Evolutionary conservation across 2,329 filamentous ascomycete species (phyloP).

Genomic region (Botryotinia globosa): DNA sequence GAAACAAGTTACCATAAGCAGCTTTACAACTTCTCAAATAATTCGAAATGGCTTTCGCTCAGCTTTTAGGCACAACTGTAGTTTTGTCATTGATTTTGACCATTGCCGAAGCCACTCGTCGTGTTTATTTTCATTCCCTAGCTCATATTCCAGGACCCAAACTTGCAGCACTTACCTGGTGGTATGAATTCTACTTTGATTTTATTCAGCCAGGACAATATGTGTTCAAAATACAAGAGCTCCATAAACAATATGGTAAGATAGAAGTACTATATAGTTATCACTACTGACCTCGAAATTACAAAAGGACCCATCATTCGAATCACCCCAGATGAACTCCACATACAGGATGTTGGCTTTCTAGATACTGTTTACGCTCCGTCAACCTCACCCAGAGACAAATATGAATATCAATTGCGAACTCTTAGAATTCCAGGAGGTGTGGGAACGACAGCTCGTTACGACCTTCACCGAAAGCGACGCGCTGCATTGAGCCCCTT

Average conservation of each 20-base stretch:
- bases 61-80: neutral
- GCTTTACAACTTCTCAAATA: neutral
- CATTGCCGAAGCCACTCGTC: neutral
- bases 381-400: neutral
- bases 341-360: neutral
- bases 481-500: neutral
- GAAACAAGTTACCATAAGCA: neutral
- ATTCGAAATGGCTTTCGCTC: neutral
- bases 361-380: neutral
- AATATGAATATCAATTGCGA: neutral
- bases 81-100: neutral
- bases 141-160: conserved; percentile 29
- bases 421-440: neutral
- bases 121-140: neutral
- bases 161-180: conserved; percentile 27
- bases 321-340: neutral
- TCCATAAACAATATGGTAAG: conserved; percentile 30
- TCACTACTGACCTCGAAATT: neutral
- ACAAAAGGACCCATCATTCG: neutral
- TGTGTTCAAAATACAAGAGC: conserved; percentile 22
- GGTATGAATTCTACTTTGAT: conserved; percentile 29
- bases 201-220: conserved; percentile 21
- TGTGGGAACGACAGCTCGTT: neutral
- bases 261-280: neutral
- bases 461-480: neutral